Conservation (phyloP, 108 stramenopile genomes). For the Schizochytrium sp. region DNA sequence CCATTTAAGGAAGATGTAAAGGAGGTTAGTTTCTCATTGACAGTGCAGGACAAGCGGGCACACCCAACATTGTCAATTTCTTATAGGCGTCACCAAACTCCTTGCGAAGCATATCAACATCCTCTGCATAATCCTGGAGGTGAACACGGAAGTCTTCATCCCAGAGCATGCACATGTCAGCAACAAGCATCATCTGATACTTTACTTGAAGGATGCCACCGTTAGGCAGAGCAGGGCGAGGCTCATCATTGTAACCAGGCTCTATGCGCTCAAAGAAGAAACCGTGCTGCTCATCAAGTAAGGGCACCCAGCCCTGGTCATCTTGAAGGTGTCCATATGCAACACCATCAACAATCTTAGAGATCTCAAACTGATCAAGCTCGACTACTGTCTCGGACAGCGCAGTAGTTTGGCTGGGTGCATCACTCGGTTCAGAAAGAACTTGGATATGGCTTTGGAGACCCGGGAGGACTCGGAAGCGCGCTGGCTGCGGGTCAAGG, state of each 20-base stretch:
- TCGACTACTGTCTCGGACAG: not conserved
- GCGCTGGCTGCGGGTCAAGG: not conserved
- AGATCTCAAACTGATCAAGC: not conserved
- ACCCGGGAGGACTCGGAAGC: not conserved
- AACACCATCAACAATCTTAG: not conserved
- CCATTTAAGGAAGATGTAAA: not conserved
- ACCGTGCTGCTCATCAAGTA: not conserved
- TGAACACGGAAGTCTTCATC: conserved; percentile 81
- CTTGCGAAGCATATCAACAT: conserved; percentile 88
- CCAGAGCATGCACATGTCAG: conserved; percentile 81
- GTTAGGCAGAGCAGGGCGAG: not conserved
- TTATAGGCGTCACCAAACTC: conserved; percentile 90
- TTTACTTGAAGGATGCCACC: conserved; percentile 29
- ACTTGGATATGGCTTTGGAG: not conserved
- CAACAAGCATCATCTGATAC: conserved; percentile 80
- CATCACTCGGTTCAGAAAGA: not conserved
- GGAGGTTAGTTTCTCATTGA: not conserved
- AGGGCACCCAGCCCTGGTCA: not conserved
- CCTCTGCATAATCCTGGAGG: conserved; percentile 84
- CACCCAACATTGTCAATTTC: conserved; percentile 87
- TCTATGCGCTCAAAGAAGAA: conserved; percentile 1
- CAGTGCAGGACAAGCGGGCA: conserved; percentile 9
- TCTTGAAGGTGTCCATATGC: not conserved
- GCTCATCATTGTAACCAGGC: not conserved
- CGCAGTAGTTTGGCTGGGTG: not conserved